These are phyloP conservation scores for Beauveria medogensis DNA, from an alignment of 2,329 filamentous ascomycete genomes.

Conservation along the genomic window DNA sequence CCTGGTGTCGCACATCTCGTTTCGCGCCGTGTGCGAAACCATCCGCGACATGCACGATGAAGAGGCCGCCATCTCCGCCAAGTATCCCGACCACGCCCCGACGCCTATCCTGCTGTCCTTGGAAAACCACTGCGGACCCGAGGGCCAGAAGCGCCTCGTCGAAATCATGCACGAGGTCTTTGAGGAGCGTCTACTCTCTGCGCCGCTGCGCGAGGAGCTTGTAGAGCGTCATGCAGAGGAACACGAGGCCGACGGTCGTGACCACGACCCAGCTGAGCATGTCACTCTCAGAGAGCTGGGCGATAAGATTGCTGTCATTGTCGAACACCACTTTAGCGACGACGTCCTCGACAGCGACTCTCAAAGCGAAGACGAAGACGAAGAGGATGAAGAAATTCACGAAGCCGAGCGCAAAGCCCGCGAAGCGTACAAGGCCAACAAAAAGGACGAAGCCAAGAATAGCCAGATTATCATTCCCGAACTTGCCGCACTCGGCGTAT, in stretches of 20 bases:
- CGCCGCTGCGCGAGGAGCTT: slow-evolving; percentile 43
- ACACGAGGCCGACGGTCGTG: slow-evolving; percentile 34
- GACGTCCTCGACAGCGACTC: slow-evolving; percentile 36
- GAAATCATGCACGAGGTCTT: slow-evolving; percentile 59
- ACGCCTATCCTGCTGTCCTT: slow-evolving; percentile 57
- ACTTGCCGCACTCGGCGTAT: slow-evolving; percentile 57
- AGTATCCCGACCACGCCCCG: slow-evolving; percentile 29
- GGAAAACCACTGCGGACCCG: slow-evolving; percentile 56
- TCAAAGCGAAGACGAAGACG: slow-evolving; percentile 26
- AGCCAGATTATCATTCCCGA: slow-evolving; percentile 52
- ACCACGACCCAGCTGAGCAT: slow-evolving; percentile 42
- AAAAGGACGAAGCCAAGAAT: slow-evolving; percentile 36
- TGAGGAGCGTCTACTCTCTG: slow-evolving; percentile 50
- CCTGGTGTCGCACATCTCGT: slow-evolving; percentile 56
- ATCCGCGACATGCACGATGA: slow-evolving; percentile 55
- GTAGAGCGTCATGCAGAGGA: slow-evolving; percentile 23
- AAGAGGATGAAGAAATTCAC: slow-evolving; percentile 24
- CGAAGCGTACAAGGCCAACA: slow-evolving; percentile 45
- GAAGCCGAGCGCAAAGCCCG: slow-evolving; percentile 32
- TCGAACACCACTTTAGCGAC: slow-evolving; percentile 55
- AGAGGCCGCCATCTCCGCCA: slow-evolving; percentile 38
- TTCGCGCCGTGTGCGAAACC: slow-evolving; percentile 57
- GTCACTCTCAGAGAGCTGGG: slow-evolving; percentile 52
- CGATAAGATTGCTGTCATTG: slow-evolving; percentile 57
- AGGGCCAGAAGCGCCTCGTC: slow-evolving; percentile 53